These are phyloP conservation scores for Solanum megistacrolobum DNA, from an alignment of 257 asterid species.

Conservation along the genomic window DNA sequence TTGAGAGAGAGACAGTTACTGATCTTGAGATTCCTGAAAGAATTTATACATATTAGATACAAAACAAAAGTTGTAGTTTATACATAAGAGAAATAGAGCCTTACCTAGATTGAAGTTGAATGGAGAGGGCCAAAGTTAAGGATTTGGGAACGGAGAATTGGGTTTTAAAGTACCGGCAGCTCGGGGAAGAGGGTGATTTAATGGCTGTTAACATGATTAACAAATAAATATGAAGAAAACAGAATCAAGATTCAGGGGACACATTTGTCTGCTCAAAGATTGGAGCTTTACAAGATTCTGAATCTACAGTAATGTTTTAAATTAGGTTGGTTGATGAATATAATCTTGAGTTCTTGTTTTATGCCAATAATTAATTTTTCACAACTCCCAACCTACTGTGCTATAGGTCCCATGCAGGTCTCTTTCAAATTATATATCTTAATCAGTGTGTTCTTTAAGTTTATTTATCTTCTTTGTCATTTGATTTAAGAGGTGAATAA, in stretches of 20 bases:
- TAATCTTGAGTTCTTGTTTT: not conserved
- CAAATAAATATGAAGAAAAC: not conserved
- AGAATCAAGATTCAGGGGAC: not conserved
- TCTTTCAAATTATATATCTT: not conserved
- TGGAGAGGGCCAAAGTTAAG: not conserved
- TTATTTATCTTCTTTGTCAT: not conserved
- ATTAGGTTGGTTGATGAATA: not conserved
- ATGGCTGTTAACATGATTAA: not conserved
- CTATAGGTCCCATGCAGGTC: not conserved
- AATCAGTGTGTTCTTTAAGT: not conserved
- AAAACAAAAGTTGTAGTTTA: not conserved
- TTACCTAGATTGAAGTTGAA: slow-evolving; percentile 7
- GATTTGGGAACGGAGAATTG: not conserved
- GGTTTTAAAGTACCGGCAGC: not conserved
- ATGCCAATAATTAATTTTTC: not conserved
- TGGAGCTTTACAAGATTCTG: not conserved
- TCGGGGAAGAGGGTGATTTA: not conserved
- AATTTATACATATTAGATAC: not conserved
- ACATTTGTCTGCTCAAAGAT: not conserved
- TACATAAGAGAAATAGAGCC: not conserved
- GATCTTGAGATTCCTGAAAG: slow-evolving; percentile 19
- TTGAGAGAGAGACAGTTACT: slow-evolving; percentile 15
- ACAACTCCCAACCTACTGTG: not conserved
- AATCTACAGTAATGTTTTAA: not conserved
- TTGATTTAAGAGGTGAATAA: not conserved